Evolutionary conservation across 2,329 filamentous ascomycete species (phyloP).

Genomic region (Xylogone sp.): DNA sequence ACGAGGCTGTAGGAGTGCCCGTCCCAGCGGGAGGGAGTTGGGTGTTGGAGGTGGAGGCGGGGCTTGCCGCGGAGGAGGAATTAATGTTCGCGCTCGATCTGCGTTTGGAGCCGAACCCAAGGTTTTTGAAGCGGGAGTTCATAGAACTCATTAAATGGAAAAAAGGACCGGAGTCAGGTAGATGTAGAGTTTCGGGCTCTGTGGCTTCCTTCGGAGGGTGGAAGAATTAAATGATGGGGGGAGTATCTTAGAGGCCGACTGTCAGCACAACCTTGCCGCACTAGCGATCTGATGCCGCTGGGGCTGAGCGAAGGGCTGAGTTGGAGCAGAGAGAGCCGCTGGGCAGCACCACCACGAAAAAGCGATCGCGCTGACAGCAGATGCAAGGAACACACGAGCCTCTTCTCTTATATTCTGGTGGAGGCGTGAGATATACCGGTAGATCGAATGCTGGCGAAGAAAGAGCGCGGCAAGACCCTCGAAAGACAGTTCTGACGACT

Average conservation of each 20-base stretch:
- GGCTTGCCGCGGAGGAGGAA: conserved; percentile 30
- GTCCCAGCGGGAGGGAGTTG: conserved; percentile 20
- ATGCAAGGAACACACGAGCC: too few relatives aligned
- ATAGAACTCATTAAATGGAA: conserved; percentile 70
- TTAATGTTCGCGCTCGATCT: conserved; percentile 62
- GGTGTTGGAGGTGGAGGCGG: conserved; percentile 21
- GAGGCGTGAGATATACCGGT: too few relatives aligned
- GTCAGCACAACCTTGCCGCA: not conserved
- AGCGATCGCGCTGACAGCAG: too few relatives aligned
- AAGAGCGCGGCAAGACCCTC: too few relatives aligned
- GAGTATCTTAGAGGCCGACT: not conserved
- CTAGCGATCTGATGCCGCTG: not conserved
- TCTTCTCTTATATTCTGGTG: too few relatives aligned
- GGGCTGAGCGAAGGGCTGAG: not conserved
- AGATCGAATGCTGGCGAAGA: too few relatives aligned
- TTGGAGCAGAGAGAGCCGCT: not conserved
- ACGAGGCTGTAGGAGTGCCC: conserved; percentile 43
- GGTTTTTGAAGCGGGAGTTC: conserved; percentile 75
- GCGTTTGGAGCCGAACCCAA: conserved; percentile 74
- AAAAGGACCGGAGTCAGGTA: conserved; percentile 31
- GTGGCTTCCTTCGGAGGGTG: not conserved
- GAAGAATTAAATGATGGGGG: not conserved
- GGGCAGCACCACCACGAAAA: too few relatives aligned
- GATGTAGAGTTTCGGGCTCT: not conserved
- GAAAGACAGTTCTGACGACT: too few relatives aligned